phyloP scores from a whole-genome alignment of 352 stramenopile species.

The Thraustochytrium striatum region DNA sequence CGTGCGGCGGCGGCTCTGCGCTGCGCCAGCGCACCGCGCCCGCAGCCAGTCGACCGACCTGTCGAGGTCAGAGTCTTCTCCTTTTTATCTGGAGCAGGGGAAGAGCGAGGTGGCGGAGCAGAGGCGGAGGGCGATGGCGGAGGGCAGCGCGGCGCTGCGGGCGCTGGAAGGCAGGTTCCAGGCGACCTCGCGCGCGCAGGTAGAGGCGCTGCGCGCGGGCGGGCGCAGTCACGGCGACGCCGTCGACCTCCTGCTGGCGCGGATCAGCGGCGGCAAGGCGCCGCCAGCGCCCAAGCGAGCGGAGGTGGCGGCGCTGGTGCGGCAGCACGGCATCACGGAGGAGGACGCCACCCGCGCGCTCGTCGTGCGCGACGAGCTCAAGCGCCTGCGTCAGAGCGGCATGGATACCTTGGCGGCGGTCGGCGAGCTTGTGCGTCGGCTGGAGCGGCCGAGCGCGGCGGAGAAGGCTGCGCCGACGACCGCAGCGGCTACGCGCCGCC shows the following conservation, averaged over 20 bases:
- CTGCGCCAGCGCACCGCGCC: too few species aligned
- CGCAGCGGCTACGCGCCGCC: background rate
- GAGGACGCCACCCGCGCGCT: constrained; percentile 25
- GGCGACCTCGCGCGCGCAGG: background rate
- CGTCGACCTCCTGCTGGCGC: background rate
- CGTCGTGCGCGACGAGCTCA: constrained; percentile 9
- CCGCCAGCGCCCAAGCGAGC: background rate
- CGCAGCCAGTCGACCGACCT: too few species aligned
- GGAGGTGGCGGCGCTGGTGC: background rate
- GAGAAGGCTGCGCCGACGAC: background rate
- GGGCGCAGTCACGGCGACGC: constrained; percentile 1
- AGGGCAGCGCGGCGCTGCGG: background rate
- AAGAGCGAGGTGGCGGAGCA: background rate
- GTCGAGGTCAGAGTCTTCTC: too few species aligned
- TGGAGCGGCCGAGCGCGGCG: background rate
- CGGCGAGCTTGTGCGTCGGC: background rate
- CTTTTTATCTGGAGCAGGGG: too few species aligned
- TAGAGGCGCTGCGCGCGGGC: background rate
- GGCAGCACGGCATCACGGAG: background rate
- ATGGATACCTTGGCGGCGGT: background rate
- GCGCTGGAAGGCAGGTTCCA: background rate
- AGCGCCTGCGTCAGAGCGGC: background rate
- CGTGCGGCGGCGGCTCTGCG: too few species aligned
- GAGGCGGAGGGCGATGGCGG: background rate
- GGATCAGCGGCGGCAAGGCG: background rate